Evolutionary conservation across 805 yeast species (phyloP).

Genomic region (Suhomyces prunicola): DNA sequence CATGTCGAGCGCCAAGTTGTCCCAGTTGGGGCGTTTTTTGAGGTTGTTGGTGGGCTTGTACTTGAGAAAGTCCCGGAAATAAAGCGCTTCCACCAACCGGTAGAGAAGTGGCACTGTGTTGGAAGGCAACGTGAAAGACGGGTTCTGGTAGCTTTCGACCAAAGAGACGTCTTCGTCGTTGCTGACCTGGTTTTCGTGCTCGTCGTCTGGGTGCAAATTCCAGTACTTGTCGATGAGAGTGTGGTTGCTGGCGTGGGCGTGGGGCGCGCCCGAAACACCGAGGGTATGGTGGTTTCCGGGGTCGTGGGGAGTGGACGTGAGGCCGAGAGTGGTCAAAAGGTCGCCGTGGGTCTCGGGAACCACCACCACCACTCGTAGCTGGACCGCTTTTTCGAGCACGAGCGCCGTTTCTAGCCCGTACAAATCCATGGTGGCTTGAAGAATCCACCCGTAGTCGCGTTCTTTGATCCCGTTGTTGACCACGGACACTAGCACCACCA

Average conservation of each 20-base stretch:
- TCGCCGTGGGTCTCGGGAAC: constrained; percentile 7
- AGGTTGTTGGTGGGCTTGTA: constrained; percentile 38
- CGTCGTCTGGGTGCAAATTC: constrained; percentile 45
- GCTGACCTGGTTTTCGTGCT: constrained; percentile 12
- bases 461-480: constrained; percentile 67
- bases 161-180: constrained; percentile 8
- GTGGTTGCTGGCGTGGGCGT: constrained; percentile 28
- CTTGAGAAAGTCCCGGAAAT: constrained; percentile 50
- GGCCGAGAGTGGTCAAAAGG: neutral
- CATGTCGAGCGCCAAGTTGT: constrained; percentile 38
- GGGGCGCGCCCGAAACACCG: constrained; percentile 31
- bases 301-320: constrained; percentile 8
- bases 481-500: constrained; percentile 57
- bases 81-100: constrained; percentile 67
- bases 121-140: constrained; percentile 73
- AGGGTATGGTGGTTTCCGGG: constrained; percentile 16
- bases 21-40: constrained; percentile 43
- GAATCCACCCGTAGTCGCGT: constrained; percentile 55
- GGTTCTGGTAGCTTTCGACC: constrained; percentile 40
- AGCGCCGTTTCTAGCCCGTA: constrained; percentile 60
- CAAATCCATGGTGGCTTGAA: constrained; percentile 53
- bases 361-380: constrained; percentile 46
- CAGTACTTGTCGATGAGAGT: constrained; percentile 42
- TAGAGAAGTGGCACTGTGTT: constrained; percentile 69
- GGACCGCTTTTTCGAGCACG: constrained; percentile 47